Conservation (phyloP, 768 basidiomycete species). For the Macrocybe gigantea region DNA sequence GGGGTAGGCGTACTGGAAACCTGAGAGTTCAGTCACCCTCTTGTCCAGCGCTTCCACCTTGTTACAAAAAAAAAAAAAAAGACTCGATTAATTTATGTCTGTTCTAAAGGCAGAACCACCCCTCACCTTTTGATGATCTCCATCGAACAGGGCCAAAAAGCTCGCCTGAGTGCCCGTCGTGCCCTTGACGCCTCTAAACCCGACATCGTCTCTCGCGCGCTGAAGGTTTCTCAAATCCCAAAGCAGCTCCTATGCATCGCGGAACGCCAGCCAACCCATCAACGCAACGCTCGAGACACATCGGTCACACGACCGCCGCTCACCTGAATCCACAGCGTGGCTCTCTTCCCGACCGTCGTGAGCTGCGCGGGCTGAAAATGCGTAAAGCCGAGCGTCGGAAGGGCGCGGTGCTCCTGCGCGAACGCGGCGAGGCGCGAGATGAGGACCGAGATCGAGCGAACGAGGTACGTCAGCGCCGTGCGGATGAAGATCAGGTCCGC, state of each 20-base stretch:
- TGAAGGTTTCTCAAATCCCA: slow-evolving; percentile 96
- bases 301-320: slow-evolving; percentile 4
- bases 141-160: slow-evolving; percentile 91
- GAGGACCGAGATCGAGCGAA: slow-evolving; percentile 83
- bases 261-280: background rate
- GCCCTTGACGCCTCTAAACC: slow-evolving; percentile 98
- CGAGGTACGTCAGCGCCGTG: slow-evolving; percentile 75
- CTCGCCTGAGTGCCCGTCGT: slow-evolving; percentile 98
- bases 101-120: background rate
- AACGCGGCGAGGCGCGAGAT: slow-evolving; percentile 86
- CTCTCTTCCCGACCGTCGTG: slow-evolving; percentile 96
- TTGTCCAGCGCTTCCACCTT: slow-evolving; percentile 86
- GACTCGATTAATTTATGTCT: background rate
- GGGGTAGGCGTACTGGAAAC: slow-evolving; percentile 93
- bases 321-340: slow-evolving; percentile 95
- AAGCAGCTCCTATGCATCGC: slow-evolving; percentile 62
- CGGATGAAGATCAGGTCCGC: slow-evolving; percentile 97
- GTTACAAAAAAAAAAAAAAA: background rate
- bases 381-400: slow-evolving; percentile 95
- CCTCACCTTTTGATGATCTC: slow-evolving; percentile 66
- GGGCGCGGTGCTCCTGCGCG: slow-evolving; percentile 76
- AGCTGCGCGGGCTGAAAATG: slow-evolving; percentile 99
- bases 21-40: slow-evolving; percentile 85
- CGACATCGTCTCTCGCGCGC: slow-evolving; percentile 85
- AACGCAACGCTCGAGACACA: background rate